Base-by-base conservation (phyloP, 108 stramenopile genomes). In the Thalassiosira profunda region DNA sequence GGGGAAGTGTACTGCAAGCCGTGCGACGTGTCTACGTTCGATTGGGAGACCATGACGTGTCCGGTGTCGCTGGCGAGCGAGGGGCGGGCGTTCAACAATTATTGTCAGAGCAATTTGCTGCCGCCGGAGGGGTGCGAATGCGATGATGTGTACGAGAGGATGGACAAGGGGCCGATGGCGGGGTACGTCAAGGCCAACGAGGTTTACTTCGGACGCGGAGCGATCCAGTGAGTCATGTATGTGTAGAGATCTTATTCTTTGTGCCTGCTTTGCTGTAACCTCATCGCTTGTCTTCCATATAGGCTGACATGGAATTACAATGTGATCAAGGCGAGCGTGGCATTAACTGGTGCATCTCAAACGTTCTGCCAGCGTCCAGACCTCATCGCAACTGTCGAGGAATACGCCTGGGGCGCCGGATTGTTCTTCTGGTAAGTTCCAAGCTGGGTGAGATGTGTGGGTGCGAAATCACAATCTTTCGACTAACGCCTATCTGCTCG, bases 241-340 rank as follows among this genome's bases (percentile, higher is more conserved):
- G 17, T 43, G 42, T 46, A 14, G n/a, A 11, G 21, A 6, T 38
- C 30, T 10, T 34, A 2, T 8, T 28, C 10, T 28, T 54, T 9
- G 5, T 9, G 5, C 23, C 26, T 14, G 36, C 12, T 24, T 1
- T 58, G 8, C 5, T 37, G 10, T 20, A 10, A 58, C 35, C 20
- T 14, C 33, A 26, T 36, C 15, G 11, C 40, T 45, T 18, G 20
- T 18, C n/a, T 4, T 0, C 24, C 36, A 30, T 63, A 66, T 43
- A 66, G 66, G 47, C 69, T 71, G 18, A 67, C 77, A 0, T 79
- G 77, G 77, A 79, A 79, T 31, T 79, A 79, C 35, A 79, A 79
- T 30, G 70, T 58, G 26, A 57, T 69, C 24, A 52, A 69, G 6
- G 77, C 77, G 26, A 71, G 70, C 5, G 77, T 66, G 18, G 77